Evolutionary conservation across 1,284 basidiomycete genomes (phyloP), one percentile per base, ranked within the genome.

Genomic region (Afroboletus lepidellus): DNA sequence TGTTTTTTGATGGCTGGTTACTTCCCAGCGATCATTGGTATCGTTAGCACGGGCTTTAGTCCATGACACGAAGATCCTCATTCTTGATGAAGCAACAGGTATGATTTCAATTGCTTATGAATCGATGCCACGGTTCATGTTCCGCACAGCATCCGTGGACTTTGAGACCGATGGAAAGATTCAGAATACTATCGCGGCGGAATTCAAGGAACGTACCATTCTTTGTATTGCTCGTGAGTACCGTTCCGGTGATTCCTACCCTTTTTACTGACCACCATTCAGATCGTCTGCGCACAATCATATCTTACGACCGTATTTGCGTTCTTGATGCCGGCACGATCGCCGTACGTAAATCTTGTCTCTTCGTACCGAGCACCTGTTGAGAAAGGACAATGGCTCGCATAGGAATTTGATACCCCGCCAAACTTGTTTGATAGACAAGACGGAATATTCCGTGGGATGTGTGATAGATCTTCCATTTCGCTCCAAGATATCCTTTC

Each of bases 81-180:
- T 92, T 48, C 74, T 92, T 11, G 90, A 92, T 64, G 90, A 91
- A 73, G 85, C 86, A 3, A 87, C 85, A 48, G 78, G 78, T 68
- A 60, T 24, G 23, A 34, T 38, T 21, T 23, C 3, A 23, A 13
- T 8, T 18, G 41, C 41, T 45, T 23, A 44, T 47, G 15, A 45
- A 33, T 36, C 46, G 36, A 20, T 32, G 20, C 56, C 27, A 38
- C 29, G 30, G 39, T 43, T 49, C 23, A 53, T 41, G 11, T 27
- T 44, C 38, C 47, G 54, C 33, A 54, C 59, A 74, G 88, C 88
- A 18, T 88, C 85, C 3, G 87, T 90, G 23, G 87, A 90, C 67
- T 91, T 85, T 56, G 87, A 89, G 69, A 94, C 91, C 0, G 92
- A 95, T 69, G 76, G 81, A 55, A 87, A 87, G 57, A 92, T 94